These are phyloP conservation scores for Naumovozyma dairenensis DNA, from an alignment of 805 yeast species.

Conservation along the genomic window DNA sequence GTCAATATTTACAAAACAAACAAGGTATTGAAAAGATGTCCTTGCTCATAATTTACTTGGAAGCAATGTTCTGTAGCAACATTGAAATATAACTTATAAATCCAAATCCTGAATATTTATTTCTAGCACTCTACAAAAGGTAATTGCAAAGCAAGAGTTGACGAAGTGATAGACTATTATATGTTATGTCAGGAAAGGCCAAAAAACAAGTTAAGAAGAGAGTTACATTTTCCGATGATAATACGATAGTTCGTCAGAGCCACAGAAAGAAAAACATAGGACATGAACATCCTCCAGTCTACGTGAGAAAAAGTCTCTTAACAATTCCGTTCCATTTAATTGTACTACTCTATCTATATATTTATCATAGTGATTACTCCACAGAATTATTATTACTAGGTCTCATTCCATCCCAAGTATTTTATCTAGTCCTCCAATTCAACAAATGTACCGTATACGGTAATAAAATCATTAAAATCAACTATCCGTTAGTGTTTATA, in stretches of 20 bases:
- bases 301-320: slow-evolving; percentile 20
- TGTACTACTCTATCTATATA: slow-evolving; percentile 26
- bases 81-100: too few species aligned
- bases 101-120: too few species aligned
- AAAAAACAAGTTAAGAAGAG: slow-evolving; percentile 18
- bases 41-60: too few species aligned
- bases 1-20: background rate
- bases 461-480: slow-evolving; percentile 25
- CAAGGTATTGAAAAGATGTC: too few species aligned
- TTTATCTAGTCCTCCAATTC: slow-evolving; percentile 29
- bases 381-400: slow-evolving; percentile 19
- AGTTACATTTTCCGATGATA: slow-evolving; percentile 30
- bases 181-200: slow-evolving; percentile 20
- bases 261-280: slow-evolving; percentile 16
- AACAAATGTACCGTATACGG: slow-evolving; percentile 29
- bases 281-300: slow-evolving; percentile 27
- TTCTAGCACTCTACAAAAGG: too few species aligned
- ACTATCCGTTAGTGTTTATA: slow-evolving; percentile 15
- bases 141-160: too few species aligned
- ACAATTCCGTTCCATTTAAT: slow-evolving; percentile 28
- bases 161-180: too few species aligned
- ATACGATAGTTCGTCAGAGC: slow-evolving; percentile 18
- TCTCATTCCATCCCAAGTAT: slow-evolving; percentile 28
- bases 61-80: too few species aligned
- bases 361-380: slow-evolving; percentile 22